Percentiles rank a stretch among this genome's conserved stretches.
Evolutionary conservation across 352 stramenopile species (phyloP).

Genomic region (Phytophthora tubulina): DNA sequence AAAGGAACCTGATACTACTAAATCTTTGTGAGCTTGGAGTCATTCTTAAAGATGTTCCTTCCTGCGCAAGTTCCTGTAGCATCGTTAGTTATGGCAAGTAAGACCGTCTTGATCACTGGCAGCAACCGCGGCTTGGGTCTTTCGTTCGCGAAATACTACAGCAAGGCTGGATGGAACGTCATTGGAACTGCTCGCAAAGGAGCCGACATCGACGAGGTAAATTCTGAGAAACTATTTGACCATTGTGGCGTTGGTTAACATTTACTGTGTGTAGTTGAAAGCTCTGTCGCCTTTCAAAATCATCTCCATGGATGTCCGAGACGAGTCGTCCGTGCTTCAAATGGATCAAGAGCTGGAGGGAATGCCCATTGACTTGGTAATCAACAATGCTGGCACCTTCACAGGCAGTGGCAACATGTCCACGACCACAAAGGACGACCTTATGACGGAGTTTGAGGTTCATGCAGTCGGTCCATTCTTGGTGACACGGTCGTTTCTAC

Average conservation of each 20-base stretch:
- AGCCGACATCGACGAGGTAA: slow-evolving; percentile 7
- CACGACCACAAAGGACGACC: slow-evolving; percentile 45
- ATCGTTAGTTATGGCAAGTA: slow-evolving; percentile 10
- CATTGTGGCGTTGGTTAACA: neutral
- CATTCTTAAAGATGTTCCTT: neutral
- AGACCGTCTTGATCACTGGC: slow-evolving; percentile 53
- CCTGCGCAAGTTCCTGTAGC: neutral
- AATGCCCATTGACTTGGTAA: slow-evolving; percentile 53
- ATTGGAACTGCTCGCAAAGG: slow-evolving; percentile 23
- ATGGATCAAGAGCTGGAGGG: slow-evolving; percentile 43
- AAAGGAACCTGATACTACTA: neutral
- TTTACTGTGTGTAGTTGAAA: slow-evolving; percentile 27
- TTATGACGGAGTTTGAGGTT: slow-evolving; percentile 62
- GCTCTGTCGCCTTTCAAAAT: slow-evolving; percentile 47
- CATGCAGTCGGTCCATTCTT: slow-evolving; percentile 36
- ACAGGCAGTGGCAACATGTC: slow-evolving; percentile 28
- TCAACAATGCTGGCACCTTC: slow-evolving; percentile 60
- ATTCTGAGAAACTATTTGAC: neutral
- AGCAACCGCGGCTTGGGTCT: slow-evolving; percentile 47
- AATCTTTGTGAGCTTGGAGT: neutral
- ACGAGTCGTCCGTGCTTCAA: slow-evolving; percentile 48
- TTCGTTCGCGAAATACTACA: slow-evolving; percentile 41
- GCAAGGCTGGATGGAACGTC: slow-evolving; percentile 40
- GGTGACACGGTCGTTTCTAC: slow-evolving; percentile 54
- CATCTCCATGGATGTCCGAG: slow-evolving; percentile 45